Percentiles rank a stretch among this genome's conserved stretches.
phyloP scores from a whole-genome alignment of 2,329 filamentous ascomycete species.

The Epichloe sp. region DNA sequence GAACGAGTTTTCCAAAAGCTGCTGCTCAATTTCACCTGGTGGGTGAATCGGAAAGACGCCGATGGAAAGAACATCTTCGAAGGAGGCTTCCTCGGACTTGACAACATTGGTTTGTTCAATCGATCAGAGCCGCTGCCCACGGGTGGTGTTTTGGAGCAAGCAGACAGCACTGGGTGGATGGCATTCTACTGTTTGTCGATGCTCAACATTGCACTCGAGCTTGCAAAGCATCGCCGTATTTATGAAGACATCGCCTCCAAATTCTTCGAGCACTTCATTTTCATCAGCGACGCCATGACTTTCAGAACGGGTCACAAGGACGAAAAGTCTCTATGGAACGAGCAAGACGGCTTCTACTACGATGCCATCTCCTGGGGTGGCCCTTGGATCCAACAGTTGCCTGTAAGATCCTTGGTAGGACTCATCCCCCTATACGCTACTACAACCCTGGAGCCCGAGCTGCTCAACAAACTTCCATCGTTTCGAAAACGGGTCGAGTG shows the following conservation, averaged over 20 bases:
- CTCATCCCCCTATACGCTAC: conserved; percentile 90
- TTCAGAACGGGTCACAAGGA: conserved; percentile 56
- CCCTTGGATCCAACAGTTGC: conserved; percentile 84
- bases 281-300: conserved; percentile 96
- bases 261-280: conserved; percentile 97
- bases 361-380: conserved; percentile 95
- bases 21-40: conserved; percentile 96
- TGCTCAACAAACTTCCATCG: conserved; percentile 79
- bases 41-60: conserved; percentile 91
- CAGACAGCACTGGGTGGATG: conserved; percentile 98
- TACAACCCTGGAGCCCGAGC: conserved; percentile 80
- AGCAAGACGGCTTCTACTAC: conserved; percentile 95
- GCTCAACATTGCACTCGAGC: conserved; percentile 90
- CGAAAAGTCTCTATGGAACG: conserved; percentile 87
- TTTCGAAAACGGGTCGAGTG: conserved; percentile 91
- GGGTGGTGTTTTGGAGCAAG: conserved; percentile 85
- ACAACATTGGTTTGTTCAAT: conserved; percentile 97
- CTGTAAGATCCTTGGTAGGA: conserved; percentile 82
- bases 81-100: conserved; percentile 84
- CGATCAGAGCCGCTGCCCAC: conserved; percentile 90
- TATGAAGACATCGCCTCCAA: conserved; percentile 97
- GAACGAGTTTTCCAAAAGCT: conserved; percentile 95
- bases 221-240: conserved; percentile 86
- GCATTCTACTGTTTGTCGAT: conserved; percentile 93
- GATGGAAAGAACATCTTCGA: conserved; percentile 97